These are phyloP conservation scores for Dothideomycetes sp. DNA, from an alignment of 2,329 filamentous ascomycete species.

Conservation along the genomic window DNA sequence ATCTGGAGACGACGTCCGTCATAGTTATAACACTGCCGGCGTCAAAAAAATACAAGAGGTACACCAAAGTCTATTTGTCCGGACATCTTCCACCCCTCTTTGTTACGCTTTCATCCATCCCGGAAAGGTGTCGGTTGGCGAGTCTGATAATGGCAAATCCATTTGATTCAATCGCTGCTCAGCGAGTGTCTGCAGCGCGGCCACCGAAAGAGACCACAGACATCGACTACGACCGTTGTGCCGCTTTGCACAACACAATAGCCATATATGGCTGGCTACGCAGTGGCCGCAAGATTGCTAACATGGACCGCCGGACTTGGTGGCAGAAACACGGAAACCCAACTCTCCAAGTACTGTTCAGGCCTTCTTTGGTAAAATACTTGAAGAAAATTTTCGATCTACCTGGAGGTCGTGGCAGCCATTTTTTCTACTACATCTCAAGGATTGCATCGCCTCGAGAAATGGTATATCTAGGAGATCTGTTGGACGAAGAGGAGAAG, in stretches of 20 bases:
- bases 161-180: conserved; percentile 24
- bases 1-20: conserved; percentile 1
- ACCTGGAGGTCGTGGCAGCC: conserved; percentile 15
- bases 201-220: conserved; percentile 19
- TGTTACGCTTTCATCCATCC: not conserved
- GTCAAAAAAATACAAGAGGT: not conserved
- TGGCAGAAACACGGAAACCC: conserved; percentile 24
- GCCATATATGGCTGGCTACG: conserved; percentile 28
- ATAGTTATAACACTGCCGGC: not conserved
- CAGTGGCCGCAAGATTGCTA: conserved; percentile 23
- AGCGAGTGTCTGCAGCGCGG: conserved; percentile 21
- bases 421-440: conserved; percentile 27
- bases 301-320: conserved; percentile 25
- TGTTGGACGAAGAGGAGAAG: conserved; percentile 23
- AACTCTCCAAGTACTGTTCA: conserved; percentile 20
- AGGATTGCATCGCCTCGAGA: conserved; percentile 22
- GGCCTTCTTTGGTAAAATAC: conserved; percentile 22
- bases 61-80: not conserved
- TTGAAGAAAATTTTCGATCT: conserved; percentile 27
- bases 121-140: not conserved
- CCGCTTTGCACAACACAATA: conserved; percentile 26
- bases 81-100: not conserved
- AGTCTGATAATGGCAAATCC: conserved; percentile 8
- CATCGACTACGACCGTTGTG: conserved; percentile 25
- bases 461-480: conserved; percentile 23